These are phyloP conservation scores for Termitomyces sp. DNA, from an alignment of 1,284 basidiomycete species.

Conservation along the genomic window DNA sequence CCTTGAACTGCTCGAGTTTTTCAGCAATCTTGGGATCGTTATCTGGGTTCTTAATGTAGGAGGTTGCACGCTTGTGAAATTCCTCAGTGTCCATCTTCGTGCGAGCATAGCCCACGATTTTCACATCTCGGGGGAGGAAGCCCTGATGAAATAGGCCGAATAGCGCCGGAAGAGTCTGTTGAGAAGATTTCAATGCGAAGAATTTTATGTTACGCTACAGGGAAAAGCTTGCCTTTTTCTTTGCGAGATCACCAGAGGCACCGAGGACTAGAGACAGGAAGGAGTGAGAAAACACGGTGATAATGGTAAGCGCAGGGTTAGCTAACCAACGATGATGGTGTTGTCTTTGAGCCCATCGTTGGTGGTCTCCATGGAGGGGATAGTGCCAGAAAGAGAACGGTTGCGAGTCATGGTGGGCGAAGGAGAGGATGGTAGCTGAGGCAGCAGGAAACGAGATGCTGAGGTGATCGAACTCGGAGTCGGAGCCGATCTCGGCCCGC, in stretches of 20 bases:
- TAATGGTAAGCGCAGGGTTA: conserved; percentile 7
- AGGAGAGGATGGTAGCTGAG: neutral
- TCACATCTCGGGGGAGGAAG: conserved; percentile 77
- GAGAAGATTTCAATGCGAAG: conserved; percentile 7
- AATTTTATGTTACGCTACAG: neutral
- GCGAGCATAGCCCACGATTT: conserved; percentile 92
- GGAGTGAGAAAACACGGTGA: conserved; percentile 16
- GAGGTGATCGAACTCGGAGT: conserved; percentile 10
- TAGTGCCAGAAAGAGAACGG: conserved; percentile 68
- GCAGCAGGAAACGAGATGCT: conserved; percentile 6
- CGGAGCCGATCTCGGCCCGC: conserved; percentile 10
- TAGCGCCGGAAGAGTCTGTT: conserved; percentile 88
- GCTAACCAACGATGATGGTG: conserved; percentile 80
- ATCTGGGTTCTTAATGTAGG: conserved; percentile 78
- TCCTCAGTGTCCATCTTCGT: conserved; percentile 90
- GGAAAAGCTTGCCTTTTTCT: conserved; percentile 81
- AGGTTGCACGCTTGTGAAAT: conserved; percentile 78
- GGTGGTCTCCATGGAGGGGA: conserved; percentile 80
- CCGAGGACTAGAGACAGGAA: conserved; percentile 71
- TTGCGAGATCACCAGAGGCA: conserved; percentile 95
- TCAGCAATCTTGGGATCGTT: conserved; percentile 52
- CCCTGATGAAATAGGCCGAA: conserved; percentile 82
- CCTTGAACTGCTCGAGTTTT: conserved; percentile 79
- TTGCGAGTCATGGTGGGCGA: conserved; percentile 35
- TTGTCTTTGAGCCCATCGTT: conserved; percentile 77